Evolutionary conservation across 352 stramenopile genomes (phyloP), one percentile per base, ranked within the genome.

Genomic region (Phytophthora tentaculata): DNA sequence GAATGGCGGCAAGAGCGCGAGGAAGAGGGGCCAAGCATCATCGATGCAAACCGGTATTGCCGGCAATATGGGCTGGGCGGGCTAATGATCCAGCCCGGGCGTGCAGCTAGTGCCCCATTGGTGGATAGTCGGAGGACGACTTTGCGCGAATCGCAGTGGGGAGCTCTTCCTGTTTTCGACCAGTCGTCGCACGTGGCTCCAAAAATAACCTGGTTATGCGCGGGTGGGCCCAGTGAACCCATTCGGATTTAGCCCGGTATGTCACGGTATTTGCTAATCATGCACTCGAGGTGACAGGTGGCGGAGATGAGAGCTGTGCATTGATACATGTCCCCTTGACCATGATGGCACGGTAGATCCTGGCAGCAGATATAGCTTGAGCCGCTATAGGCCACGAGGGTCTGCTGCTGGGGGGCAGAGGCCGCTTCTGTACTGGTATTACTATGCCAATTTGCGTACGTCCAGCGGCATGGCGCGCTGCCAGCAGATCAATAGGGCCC

Each of bases 1-100:
- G 69, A 83, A 80, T 83, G 75, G 61, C 50, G 59, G 16, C 24
- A 37, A 69, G 41, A 56, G 57, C 35, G 49, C 41, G 58, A 75
- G 69, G 56, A 63, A 66, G 44, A 22, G 62, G 50, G 51, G 49
- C 61, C 66, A 71, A 56, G 62, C 69, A 64, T 66, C 55, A 57
- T 50, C 47, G 47, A 41, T 24, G 26, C 26, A 28, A 67, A 69
- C 60, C 60, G 60, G 53, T 64, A 71, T 68, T 55, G 55, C 20
- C 9, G 23, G 37, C 56, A 65, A 69, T 72, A 71, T 54, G 70
- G 61, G 52, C 39, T 53, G 41, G n/a, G 35, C 37, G 54, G 49
- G 53, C 59, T 59, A 55, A 47, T 65, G 53, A 65, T 62, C 19
- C 22, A 53, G 51, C 37, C 57, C 43, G 47, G 57, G 39, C 41